These are phyloP conservation scores for Paecilomyces fulvus DNA, from an alignment of 2,329 filamentous ascomycete genomes.

Conservation along the genomic window DNA sequence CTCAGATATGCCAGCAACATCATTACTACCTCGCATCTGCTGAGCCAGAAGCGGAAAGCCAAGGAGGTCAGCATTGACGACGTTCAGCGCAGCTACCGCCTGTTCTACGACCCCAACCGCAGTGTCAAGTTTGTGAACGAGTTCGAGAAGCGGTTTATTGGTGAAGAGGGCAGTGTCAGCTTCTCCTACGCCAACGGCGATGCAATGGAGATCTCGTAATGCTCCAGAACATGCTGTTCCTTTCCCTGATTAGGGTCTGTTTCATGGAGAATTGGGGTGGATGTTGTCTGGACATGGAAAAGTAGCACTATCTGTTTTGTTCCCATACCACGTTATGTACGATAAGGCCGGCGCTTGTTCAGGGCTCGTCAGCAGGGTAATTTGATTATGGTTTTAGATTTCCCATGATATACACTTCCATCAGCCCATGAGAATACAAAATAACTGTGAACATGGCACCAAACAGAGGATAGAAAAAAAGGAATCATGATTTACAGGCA, in stretches of 20 bases:
- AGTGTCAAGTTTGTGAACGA: constrained; percentile 87
- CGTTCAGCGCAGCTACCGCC: constrained; percentile 83
- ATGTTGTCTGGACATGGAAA: constrained; percentile 1
- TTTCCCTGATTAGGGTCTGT: constrained; percentile 5
- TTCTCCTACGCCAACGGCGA: constrained; percentile 53
- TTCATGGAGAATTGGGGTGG: constrained; percentile 7
- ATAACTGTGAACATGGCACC: neutral
- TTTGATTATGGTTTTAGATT: constrained; percentile 4
- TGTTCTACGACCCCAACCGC: constrained; percentile 84
- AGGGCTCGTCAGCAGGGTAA: constrained; percentile 15
- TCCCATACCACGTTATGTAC: constrained; percentile 26
- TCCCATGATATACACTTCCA: neutral
- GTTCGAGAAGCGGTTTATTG: constrained; percentile 88
- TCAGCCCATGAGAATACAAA: neutral
- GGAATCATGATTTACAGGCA: neutral
- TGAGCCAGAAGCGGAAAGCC: constrained; percentile 75
- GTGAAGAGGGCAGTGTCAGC: constrained; percentile 71
- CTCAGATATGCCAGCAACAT: constrained; percentile 96
- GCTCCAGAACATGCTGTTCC: constrained; percentile 4
- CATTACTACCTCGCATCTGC: constrained; percentile 85
- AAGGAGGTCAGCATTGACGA: constrained; percentile 80
- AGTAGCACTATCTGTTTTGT: constrained; percentile 5
- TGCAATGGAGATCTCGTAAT: constrained; percentile 60
- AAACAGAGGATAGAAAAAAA: neutral
- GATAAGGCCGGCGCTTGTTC: constrained; percentile 30